Evolutionary conservation across 2,329 filamentous ascomycete species (phyloP).

Genomic region (Lachnellula suecica): DNA sequence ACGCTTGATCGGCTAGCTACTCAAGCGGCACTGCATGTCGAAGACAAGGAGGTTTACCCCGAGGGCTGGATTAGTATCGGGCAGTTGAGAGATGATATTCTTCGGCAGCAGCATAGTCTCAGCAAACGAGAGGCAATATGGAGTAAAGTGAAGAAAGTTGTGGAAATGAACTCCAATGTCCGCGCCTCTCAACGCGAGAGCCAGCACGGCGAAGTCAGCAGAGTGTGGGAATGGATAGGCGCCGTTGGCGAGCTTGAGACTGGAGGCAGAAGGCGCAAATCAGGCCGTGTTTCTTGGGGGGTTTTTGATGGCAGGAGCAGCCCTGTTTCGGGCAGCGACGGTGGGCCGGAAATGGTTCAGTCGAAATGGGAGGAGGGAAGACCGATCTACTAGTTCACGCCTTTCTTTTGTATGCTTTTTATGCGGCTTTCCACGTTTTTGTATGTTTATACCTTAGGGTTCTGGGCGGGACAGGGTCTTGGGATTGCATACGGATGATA

Average conservation of each 20-base stretch:
- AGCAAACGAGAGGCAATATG: conserved; percentile 78
- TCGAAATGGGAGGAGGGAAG: conserved; percentile 31
- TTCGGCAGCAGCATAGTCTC: conserved; percentile 77
- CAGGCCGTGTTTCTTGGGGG: conserved; percentile 41
- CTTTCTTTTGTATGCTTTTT: conserved; percentile 1
- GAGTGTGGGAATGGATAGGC: conserved; percentile 71
- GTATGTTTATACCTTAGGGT: neutral
- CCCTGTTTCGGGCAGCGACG: conserved; percentile 28
- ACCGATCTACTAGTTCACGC: conserved; percentile 31
- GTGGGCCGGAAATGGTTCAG: conserved; percentile 22
- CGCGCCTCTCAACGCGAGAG: conserved; percentile 71
- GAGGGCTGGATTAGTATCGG: conserved; percentile 85
- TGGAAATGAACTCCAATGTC: conserved; percentile 93
- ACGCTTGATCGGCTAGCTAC: conserved; percentile 80
- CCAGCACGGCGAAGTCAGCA: conserved; percentile 62
- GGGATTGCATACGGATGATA: conserved; percentile 1
- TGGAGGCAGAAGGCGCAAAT: conserved; percentile 45
- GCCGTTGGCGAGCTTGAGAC: conserved; percentile 41
- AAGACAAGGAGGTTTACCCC: conserved; percentile 58
- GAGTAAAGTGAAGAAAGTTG: conserved; percentile 77
- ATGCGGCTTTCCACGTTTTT: neutral
- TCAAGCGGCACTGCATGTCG: conserved; percentile 78
- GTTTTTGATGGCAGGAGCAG: conserved; percentile 25
- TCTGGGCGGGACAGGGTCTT: neutral
- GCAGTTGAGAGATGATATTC: conserved; percentile 86